These are phyloP conservation scores for Apophysomyces sp. DNA, from an alignment of 371 early-diverging fungal species.

Conservation along the genomic window DNA sequence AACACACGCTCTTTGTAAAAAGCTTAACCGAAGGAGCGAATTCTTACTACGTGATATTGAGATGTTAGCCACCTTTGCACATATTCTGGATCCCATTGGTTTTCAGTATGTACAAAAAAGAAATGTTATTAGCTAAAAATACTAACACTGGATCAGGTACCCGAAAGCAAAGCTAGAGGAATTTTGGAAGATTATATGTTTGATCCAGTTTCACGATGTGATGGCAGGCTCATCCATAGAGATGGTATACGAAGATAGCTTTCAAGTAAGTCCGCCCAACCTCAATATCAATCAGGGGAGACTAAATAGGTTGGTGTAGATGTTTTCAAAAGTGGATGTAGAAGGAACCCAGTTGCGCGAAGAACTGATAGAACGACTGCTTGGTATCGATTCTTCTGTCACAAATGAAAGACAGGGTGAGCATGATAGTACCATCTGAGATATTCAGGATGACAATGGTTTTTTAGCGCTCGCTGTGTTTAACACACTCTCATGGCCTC, in stretches of 20 bases:
- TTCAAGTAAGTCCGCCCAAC: conserved; percentile 24
- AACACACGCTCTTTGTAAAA: conserved; percentile 79
- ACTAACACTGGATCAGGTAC: conserved; percentile 38
- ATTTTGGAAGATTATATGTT: conserved; percentile 71
- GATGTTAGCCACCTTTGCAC: conserved; percentile 52
- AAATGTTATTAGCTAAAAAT: neutral
- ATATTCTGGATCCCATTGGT: conserved; percentile 20
- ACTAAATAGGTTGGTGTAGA: no score
- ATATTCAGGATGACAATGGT: neutral
- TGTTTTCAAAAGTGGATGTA: conserved; percentile 42
- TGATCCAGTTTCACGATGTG: conserved; percentile 91
- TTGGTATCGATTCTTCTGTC: conserved; percentile 12
- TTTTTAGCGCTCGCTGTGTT: conserved; percentile 57
- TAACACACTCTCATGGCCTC: conserved; percentile 82
- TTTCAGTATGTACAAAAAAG: conserved; percentile 11
- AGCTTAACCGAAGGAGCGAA: conserved; percentile 80
- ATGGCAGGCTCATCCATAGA: conserved; percentile 89
- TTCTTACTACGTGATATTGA: conserved; percentile 82
- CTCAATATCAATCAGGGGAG: no score
- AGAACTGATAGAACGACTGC: conserved; percentile 28
- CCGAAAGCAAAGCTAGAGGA: conserved; percentile 71
- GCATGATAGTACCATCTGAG: neutral
- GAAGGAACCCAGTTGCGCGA: conserved; percentile 38
- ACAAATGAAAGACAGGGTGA: conserved; percentile 17
- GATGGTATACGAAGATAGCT: conserved; percentile 81